These are phyloP conservation scores for Penicillium daleae DNA, from an alignment of 495 filamentous ascomycete genomes.

Conservation along the genomic window DNA sequence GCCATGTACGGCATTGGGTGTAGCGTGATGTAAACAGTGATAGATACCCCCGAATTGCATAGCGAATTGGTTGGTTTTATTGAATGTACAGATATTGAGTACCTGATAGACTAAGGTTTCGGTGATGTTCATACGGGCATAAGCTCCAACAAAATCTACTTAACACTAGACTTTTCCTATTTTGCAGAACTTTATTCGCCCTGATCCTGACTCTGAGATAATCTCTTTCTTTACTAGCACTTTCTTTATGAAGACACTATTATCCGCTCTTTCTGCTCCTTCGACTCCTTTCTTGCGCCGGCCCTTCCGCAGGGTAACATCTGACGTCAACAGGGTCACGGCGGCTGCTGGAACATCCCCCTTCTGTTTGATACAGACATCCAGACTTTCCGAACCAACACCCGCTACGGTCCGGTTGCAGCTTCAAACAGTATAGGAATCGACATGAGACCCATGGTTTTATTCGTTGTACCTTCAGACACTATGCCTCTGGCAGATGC, in stretches of 20 bases:
- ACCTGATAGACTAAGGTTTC: neutral
- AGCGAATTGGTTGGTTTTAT: slow-evolving; percentile 27
- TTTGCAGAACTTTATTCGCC: neutral
- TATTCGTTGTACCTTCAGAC: slow-evolving; percentile 6
- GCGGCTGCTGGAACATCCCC: slow-evolving; percentile 35
- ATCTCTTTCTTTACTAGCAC: neutral
- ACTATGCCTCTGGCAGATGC: slow-evolving; percentile 1
- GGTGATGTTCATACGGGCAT: neutral
- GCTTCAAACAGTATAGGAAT: slow-evolving; percentile 8
- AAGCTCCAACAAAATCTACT: neutral
- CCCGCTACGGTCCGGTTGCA: slow-evolving; percentile 11
- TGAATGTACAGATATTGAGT: slow-evolving; percentile 18
- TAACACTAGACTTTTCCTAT: neutral
- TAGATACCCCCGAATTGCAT: slow-evolving; percentile 36
- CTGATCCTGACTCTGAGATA: neutral
- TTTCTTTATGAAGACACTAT: neutral
- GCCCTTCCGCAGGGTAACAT: slow-evolving; percentile 15
- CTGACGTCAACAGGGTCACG: slow-evolving; percentile 37
- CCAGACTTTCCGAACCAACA: slow-evolving; percentile 24
- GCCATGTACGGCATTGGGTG: slow-evolving; percentile 98
- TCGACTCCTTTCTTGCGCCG: neutral
- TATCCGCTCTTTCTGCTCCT: neutral
- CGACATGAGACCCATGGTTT: neutral
- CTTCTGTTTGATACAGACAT: slow-evolving; percentile 26
- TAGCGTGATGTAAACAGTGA: slow-evolving; percentile 66